phyloP scores from a whole-genome alignment of 306 rosid genomes.

The Trifolium dubium region DNA sequence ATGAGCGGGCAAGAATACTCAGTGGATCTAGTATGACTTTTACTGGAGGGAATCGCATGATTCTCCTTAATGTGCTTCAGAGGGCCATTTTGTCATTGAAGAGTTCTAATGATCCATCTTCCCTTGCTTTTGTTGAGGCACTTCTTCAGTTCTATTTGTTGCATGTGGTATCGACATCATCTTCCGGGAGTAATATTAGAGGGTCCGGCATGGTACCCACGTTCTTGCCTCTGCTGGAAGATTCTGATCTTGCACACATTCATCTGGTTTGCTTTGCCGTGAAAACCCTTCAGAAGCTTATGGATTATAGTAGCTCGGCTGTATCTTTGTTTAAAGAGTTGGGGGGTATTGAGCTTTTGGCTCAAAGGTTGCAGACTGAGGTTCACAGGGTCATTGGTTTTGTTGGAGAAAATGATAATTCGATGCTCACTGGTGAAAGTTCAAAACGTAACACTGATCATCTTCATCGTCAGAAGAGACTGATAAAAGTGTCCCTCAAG shows the following conservation, averaged over 20 bases:
- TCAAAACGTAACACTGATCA: conserved; percentile 67
- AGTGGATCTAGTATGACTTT: conserved; percentile 91
- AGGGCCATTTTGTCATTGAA: conserved; percentile 87
- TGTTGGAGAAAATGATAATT: conserved; percentile 53
- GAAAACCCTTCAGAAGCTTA: conserved; percentile 97
- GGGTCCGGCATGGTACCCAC: conserved; percentile 99
- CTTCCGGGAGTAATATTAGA: conserved; percentile 85
- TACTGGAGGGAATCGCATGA: conserved; percentile 97
- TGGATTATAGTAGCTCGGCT: conserved; percentile 98
- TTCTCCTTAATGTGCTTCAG: conserved; percentile 96
- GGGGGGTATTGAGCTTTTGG: conserved; percentile 92
- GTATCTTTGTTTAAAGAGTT: conserved; percentile 93
- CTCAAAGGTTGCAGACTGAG: conserved; percentile 86
- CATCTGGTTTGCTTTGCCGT: conserved; percentile 96
- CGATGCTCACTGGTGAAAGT: conserved; percentile 74
- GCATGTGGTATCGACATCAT: conserved; percentile 92
- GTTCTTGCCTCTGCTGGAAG: conserved; percentile 92
- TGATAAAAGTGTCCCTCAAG: conserved; percentile 89
- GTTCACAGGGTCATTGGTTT: conserved; percentile 80
- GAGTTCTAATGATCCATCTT: conserved; percentile 84
- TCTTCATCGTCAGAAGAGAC: conserved; percentile 84
- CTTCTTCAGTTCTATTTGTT: conserved; percentile 97
- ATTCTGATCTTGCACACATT: conserved; percentile 81
- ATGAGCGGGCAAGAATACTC: conserved; percentile 90
- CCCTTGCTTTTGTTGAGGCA: conserved; percentile 96